These are phyloP conservation scores for Blakeslea trispora DNA, from an alignment of 371 early-diverging fungal genomes.

Conservation along the genomic window DNA sequence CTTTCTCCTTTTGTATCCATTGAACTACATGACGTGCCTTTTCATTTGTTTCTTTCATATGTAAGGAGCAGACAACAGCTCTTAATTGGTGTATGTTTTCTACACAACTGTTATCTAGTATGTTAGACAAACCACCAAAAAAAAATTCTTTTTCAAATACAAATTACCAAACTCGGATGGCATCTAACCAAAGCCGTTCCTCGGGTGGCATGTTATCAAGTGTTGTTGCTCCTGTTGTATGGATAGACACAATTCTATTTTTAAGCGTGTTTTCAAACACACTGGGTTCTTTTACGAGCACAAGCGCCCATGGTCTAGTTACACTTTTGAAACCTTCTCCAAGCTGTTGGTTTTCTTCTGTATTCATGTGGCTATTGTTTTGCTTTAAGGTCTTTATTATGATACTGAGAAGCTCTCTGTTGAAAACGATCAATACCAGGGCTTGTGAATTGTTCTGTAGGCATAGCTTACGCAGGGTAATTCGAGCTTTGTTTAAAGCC, in stretches of 20 bases:
- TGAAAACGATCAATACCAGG: not conserved
- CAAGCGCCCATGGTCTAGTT: conserved; percentile 21
- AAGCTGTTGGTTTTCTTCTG: conserved; percentile 1
- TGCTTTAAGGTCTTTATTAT: not conserved
- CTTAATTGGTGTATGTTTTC: conserved; percentile 23
- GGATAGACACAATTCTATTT: not conserved
- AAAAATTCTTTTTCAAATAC: conserved; percentile 2
- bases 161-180: conserved; percentile 20
- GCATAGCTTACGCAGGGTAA: no score
- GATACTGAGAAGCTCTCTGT: not conserved
- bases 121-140: conserved; percentile 2
- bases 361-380: not conserved
- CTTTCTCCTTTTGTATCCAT: conserved; percentile 31
- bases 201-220: not conserved
- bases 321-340: conserved; percentile 16
- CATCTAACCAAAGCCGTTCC: conserved; percentile 18
- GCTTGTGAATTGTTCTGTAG: no score
- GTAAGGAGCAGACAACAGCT: conserved; percentile 19
- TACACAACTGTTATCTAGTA: conserved; percentile 19
- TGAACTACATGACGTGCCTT: conserved; percentile 13
- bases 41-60: conserved; percentile 13
- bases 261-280: not conserved
- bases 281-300: conserved; percentile 6
- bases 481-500: no score
- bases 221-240: not conserved